Percentiles rank a stretch among this genome's conserved stretches.
phyloP scores from a whole-genome alignment of 345 rosid species.

The Ceriops tagal region DNA sequence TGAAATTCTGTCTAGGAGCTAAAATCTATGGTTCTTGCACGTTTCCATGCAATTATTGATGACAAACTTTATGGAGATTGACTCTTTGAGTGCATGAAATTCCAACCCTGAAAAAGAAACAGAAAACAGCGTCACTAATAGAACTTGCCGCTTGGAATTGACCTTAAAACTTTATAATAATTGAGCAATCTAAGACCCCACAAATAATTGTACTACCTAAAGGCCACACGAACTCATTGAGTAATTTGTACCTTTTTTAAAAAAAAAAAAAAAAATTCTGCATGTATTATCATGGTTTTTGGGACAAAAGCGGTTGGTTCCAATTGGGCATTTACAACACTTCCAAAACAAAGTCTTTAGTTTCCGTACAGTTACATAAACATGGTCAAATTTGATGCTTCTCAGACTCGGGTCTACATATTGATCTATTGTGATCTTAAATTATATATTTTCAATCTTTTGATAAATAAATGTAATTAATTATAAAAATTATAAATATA shows the following conservation, averaged over 20 bases:
- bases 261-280: too few species aligned
- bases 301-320: background rate
- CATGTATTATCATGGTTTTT: background rate
- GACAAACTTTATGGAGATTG: conserved; percentile 1
- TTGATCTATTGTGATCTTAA: too few species aligned
- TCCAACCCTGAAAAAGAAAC: background rate
- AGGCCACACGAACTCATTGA: background rate
- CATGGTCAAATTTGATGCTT: too few species aligned
- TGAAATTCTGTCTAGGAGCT: background rate
- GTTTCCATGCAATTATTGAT: conserved; percentile 14
- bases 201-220: background rate
- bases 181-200: background rate
- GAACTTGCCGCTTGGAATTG: background rate
- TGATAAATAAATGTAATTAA: too few species aligned
- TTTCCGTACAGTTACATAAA: background rate
- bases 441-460: too few species aligned
- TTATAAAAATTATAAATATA: too few species aligned
- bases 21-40: background rate
- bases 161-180: background rate
- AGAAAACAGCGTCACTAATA: background rate
- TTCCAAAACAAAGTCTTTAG: background rate
- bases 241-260: background rate
- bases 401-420: too few species aligned
- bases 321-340: background rate
- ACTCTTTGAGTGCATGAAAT: background rate